These are phyloP conservation scores for Gracilariopsis chorda DNA, from an alignment of 23 red algal genomes.

Conservation along the genomic window DNA sequence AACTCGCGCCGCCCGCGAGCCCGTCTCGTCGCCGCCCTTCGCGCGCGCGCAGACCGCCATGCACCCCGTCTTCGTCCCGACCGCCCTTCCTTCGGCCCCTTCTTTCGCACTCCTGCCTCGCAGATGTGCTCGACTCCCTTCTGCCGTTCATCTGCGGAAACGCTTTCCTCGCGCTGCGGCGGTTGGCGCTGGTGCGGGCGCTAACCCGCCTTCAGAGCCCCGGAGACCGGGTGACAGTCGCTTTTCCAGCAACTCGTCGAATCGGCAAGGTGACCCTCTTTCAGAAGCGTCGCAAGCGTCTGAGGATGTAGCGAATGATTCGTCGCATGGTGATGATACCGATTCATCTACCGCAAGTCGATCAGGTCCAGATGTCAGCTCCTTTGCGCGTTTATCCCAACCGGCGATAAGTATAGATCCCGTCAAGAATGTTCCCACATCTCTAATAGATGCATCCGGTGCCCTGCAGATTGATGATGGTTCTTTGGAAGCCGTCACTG, in stretches of 20 bases:
- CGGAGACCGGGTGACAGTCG: not conserved
- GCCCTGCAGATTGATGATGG: constrained; percentile 49
- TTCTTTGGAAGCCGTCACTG: constrained; percentile 1
- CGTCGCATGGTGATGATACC: not conserved
- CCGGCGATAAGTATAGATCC: constrained; percentile 31
- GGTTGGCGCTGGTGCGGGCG: not conserved
- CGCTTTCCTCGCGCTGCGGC: not conserved
- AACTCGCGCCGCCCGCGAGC: not conserved
- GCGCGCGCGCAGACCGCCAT: not conserved
- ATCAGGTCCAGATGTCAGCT: not conserved
- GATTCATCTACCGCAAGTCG: not conserved
- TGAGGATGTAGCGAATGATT: not conserved
- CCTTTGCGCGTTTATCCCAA: not conserved
- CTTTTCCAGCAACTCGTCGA: not conserved
- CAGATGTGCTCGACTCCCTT: not conserved
- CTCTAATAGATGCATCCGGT: constrained; percentile 48
- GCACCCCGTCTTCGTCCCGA: not conserved
- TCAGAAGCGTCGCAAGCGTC: not conserved
- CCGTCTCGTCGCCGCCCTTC: not conserved
- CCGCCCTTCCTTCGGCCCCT: not conserved
- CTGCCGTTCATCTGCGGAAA: too few relatives aligned
- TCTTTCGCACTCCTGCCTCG: not conserved
- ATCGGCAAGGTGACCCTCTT: not conserved
- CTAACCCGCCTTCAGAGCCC: not conserved
- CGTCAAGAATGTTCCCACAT: constrained; percentile 21